Evolutionary conservation across 2,329 filamentous ascomycete genomes (phyloP), one percentile per base, ranked within the genome.

Genomic region (Paecilomyces formosus): DNA sequence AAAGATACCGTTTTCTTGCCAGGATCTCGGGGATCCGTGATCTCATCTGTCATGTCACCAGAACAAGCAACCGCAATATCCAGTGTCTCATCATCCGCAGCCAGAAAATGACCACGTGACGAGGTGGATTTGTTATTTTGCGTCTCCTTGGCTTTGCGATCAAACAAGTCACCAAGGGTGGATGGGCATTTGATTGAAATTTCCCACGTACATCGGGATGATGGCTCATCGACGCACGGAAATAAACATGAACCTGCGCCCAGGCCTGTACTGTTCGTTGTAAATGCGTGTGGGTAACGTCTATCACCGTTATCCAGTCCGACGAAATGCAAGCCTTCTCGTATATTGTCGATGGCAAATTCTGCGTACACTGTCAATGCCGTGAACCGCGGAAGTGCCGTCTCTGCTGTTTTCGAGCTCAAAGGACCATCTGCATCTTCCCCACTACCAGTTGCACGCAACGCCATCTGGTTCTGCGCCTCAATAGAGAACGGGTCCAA

Each of bases 21-120:
- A 57, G 89, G 82, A 65, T 97, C 89, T 26, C 83, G 82, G 12
- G 87, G 84, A 66, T 96, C 89, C 31, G 88, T 79, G 49, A 87
- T 83, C 72, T 97, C 93, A 71, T 96, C 91, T 30, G 89, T 88
- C 63, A 95, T 78, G 62, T 93, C 91, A 1, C 94, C 95, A 3
- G 94, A 94, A 73, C 93, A 96, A 35, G 97, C 83, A 4, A 96
- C 90, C 1, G 87, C 86, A 82, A 99, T 88, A 68, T 99, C 94
- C 61, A 95, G 77, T 22, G 91, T 82, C 70, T 91, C 92, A 65
- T 97, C 93, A 66, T 96, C 90, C 53, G 92, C 88, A 18, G 77
- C 79, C 24, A 86, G 73, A 51, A 78, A 75, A 49, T 76, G 63
- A 11, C 59, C 65, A 21, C 63, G 62, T 68, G 30, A 68, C 68